Percentiles rank a stretch among this genome's conserved stretches.
These are phyloP conservation scores for Rosellinia necatrix DNA, from an alignment of 2,329 filamentous ascomycete genomes.

Conservation along the genomic window DNA sequence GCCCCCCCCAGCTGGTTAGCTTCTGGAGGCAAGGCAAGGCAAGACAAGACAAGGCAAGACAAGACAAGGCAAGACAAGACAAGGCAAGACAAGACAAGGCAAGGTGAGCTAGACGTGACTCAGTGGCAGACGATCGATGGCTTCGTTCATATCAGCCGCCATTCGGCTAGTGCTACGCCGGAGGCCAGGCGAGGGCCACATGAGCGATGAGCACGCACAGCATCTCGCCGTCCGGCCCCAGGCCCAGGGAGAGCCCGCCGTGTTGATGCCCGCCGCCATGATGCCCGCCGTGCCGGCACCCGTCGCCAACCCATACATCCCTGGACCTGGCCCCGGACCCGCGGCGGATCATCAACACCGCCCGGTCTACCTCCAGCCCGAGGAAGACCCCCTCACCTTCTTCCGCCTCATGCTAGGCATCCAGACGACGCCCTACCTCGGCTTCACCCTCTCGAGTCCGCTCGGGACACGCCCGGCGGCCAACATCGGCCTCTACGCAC, in stretches of 20 bases:
- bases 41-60: too few species aligned
- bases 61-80: too few species aligned
- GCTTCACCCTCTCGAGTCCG: conserved; percentile 34
- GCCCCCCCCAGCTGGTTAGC: too few species aligned
- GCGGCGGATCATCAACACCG: conserved; percentile 18
- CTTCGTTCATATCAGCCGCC: conserved; percentile 30
- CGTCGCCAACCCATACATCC: conserved; percentile 4
- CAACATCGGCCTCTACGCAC: conserved; percentile 44
- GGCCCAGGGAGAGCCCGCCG: not conserved
- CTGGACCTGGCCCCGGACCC: conserved; percentile 13
- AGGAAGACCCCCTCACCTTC: conserved; percentile 38
- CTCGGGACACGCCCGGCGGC: conserved; percentile 39
- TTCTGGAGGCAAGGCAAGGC: not conserved
- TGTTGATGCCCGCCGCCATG: conserved; percentile 10
- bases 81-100: too few species aligned
- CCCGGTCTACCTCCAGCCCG: conserved; percentile 28
- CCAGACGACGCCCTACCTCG: conserved; percentile 38
- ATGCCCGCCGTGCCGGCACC: conserved; percentile 10
- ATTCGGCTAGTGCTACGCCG: conserved; percentile 24
- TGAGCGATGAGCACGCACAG: conserved; percentile 25
- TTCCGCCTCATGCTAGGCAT: conserved; percentile 44
- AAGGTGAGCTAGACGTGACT: not conserved
- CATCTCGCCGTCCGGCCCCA: not conserved
- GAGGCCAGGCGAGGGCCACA: conserved; percentile 24
- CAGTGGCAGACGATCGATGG: conserved; percentile 28